Evolutionary conservation across 2,329 filamentous ascomycete genomes (phyloP).

Genomic region (Onygena corvina): DNA sequence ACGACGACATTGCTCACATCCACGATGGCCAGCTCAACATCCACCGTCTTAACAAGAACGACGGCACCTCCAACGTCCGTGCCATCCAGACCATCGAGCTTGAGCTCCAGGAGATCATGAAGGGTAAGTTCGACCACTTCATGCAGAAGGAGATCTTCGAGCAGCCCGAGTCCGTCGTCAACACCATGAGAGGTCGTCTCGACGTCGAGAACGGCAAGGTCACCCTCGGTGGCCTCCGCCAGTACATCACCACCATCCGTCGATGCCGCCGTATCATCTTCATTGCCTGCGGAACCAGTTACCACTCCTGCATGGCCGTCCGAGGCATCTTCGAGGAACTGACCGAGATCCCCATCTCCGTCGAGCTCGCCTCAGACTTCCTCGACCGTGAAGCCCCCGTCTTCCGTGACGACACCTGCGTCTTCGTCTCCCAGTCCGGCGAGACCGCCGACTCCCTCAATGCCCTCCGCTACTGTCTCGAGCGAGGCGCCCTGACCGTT

Average conservation of each 20-base stretch:
- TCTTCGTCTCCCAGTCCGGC: constrained; percentile 97
- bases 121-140: constrained; percentile 99
- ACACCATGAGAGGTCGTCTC: constrained; percentile 98
- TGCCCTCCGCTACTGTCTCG: constrained; percentile 94
- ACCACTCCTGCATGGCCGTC: constrained; percentile 99
- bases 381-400: constrained; percentile 91
- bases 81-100: constrained; percentile 98
- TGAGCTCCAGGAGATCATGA: constrained; percentile 99
- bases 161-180: constrained; percentile 97
- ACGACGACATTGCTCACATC: constrained; percentile 98
- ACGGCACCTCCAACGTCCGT: constrained; percentile 91
- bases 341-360: constrained; percentile 92
- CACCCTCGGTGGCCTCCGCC: constrained; percentile 86
- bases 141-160: constrained; percentile 99
- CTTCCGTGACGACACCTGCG: constrained; percentile 97
- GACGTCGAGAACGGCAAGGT: constrained; percentile 89
- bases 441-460: constrained; percentile 96
- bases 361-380: constrained; percentile 96
- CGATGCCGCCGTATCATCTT: constrained; percentile 97
- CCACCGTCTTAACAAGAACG: constrained; percentile 91
- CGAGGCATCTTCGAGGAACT: constrained; percentile 96
- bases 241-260: constrained; percentile 93
- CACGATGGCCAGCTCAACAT: constrained; percentile 99
- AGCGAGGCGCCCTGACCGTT: constrained; percentile 91
- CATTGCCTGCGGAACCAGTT: constrained; percentile 96